These are phyloP conservation scores for Chlamydomonas eustigma DNA, from an alignment of 139 green algal species.

Conservation along the genomic window DNA sequence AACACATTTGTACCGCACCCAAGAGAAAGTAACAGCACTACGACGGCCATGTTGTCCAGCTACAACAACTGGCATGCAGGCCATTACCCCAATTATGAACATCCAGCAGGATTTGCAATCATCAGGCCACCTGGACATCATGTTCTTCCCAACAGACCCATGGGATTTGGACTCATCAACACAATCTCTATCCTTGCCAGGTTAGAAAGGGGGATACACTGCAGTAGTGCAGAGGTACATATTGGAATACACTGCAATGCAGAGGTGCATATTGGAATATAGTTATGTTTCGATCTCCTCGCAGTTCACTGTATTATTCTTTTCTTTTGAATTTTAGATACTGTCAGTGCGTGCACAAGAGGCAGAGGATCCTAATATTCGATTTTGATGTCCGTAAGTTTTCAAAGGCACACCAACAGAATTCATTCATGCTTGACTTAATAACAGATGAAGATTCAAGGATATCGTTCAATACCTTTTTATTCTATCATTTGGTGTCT, in stretches of 20 bases:
- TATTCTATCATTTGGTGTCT: no score
- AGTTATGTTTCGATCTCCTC: background rate
- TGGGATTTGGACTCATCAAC: constrained; percentile 91
- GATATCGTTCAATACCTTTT: no score
- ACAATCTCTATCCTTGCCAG: constrained; percentile 17
- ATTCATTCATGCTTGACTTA: no score
- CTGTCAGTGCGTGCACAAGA: constrained; percentile 17
- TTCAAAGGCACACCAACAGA: no score
- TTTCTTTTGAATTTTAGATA: no score
- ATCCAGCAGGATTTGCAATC: constrained; percentile 60
- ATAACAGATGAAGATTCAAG: no score
- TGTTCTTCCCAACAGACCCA: constrained; percentile 54
- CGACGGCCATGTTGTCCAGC: background rate
- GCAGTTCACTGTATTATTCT: background rate
- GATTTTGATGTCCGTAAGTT: constrained; percentile 87
- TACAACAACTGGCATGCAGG: background rate
- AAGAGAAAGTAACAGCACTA: background rate
- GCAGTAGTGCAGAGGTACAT: background rate
- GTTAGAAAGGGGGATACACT: background rate
- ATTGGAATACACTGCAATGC: background rate
- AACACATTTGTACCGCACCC: background rate
- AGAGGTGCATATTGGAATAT: background rate
- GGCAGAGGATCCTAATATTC: constrained; percentile 70
- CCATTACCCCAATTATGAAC: background rate
- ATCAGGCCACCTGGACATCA: constrained; percentile 86